Evolutionary conservation across 2,329 filamentous ascomycete species (phyloP), one percentile per base, ranked within the genome.

Genomic region (Hypocrella siamensis): DNA sequence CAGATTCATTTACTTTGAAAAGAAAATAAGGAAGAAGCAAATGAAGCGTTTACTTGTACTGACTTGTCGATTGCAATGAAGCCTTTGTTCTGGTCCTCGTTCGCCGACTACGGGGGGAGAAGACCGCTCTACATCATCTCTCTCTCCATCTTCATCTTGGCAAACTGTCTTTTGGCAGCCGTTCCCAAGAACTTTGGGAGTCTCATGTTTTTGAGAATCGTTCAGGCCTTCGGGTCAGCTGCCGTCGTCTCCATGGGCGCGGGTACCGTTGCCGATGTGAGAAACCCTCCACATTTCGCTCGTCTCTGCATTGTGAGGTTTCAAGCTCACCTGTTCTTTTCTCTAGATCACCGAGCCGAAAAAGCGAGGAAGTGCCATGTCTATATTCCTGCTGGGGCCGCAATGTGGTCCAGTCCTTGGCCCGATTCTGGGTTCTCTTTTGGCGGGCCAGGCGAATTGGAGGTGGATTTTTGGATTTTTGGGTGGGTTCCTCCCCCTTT

Each of bases 381-480:
- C 54, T 3, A 49, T 53, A 28, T 61, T 62, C 31, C 43, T 60
- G 6, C 43, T 63, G 22, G 59, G 58, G 0, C 59, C 58, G 4
- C 58, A 61, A 25, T 48, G 60, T 17, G 59, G 60, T 2, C 60
- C 59, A 2, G 50, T 61, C 0, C 38, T 62, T 1, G 60, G 60
- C 1, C 60, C 60, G 1, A 39, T 61, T 1, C 42, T 63, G 3
- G 60, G 59, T 4, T 59, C 58, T 17, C 45, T 47, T 15, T 48
- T 63, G 19, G 50, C 54, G 4, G 43, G 44, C 10, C 29, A 35
- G 2, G 38, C 46, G 2, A 45, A 41, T 4, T 63, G 60, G 60
- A 43, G 60, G 37, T 63, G 58, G 58, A 48, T 56, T 4, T 62
- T 62, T 35, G 58, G 53, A 1, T 59, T 61, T 21, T 38, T 56